A percentile compares a stretch with the other conserved stretches of the same genome.
Conservation (phyloP, 129 eudicot genomes). For the Lactuca saligna region DNA sequence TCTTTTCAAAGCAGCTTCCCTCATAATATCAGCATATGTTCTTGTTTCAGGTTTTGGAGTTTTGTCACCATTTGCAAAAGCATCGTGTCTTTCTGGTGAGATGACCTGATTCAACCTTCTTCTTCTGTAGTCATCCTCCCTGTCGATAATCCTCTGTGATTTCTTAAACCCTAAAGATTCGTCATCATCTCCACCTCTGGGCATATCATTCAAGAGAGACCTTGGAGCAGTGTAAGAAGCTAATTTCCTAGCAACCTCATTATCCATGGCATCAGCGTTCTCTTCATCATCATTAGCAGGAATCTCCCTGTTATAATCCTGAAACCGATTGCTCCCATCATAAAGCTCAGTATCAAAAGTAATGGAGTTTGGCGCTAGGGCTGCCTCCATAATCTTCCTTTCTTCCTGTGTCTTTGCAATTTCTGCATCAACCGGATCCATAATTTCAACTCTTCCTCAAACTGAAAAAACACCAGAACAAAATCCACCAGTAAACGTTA, state of each 20-base stretch:
- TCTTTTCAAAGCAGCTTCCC: constrained; percentile 80
- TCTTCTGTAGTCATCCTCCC: constrained; percentile 84
- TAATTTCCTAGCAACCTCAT: constrained; percentile 66
- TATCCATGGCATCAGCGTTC: constrained; percentile 51
- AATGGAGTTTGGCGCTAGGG: constrained; percentile 60
- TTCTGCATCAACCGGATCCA: constrained; percentile 59
- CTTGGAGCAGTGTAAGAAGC: constrained; percentile 83
- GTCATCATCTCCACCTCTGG: constrained; percentile 50
- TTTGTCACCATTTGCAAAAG: constrained; percentile 83
- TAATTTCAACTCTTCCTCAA: constrained; percentile 20
- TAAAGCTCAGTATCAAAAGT: constrained; percentile 83
- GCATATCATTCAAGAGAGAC: constrained; percentile 61
- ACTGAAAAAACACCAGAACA: constrained; percentile 19
- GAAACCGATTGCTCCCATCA: constrained; percentile 47
- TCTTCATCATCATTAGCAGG: constrained; percentile 86
- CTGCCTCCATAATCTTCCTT: constrained; percentile 84
- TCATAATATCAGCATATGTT: constrained; percentile 92
- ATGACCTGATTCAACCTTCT: constrained; percentile 80
- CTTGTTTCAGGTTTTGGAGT: constrained; percentile 83
- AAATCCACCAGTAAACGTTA: constrained; percentile 8
- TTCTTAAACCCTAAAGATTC: constrained; percentile 51
- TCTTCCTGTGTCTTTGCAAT: constrained; percentile 80
- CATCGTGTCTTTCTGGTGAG: constrained; percentile 90
- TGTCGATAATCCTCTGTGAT: constrained; percentile 58
- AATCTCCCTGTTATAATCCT: constrained; percentile 69